Base-by-base conservation (phyloP, 768 basidiomycete genomes). In the Bullera alba region DNA sequence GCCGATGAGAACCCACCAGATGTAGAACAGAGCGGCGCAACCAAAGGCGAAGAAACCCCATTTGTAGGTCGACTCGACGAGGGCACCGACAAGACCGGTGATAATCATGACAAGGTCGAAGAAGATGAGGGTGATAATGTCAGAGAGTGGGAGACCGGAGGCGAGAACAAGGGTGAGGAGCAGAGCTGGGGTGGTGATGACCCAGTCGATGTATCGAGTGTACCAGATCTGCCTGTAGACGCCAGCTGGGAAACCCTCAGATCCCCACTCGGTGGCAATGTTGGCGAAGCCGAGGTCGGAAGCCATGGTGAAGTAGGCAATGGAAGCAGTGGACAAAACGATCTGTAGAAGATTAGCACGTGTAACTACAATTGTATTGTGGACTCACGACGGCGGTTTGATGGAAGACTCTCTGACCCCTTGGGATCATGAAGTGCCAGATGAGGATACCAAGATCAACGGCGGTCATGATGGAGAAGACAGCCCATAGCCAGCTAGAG, bases 281-380 rank as follows among this genome's bases (percentile, higher is more conserved):
- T 78, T 73, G 0, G 79, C 77, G 36, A 69, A 70, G 12, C 81
- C 80, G 32, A 81, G 73, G 60, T 80, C 75, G 17, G 79, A 80
- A 0, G 80, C 80, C 79, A 81, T 79, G 12, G 75, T 70, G 65
- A 79, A 79, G 71, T 79, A 79, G 1, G 77, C 65, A 36, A 81
- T 66, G 12, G 72, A 57, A 2, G 77, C 71, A 0, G 79, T 79
- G 16, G 75, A 67, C 19, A 81, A 64, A 32, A 81, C 72, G 49
- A 79, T 71, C 49, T 57, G 42, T 0, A 49, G 26, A 19, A 41
- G 10, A 10, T 14, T 19, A 19, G 10, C 38, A 41, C 12, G 12
- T 10, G 21, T 12, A 41, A 19, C 14, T 22, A 14, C 10, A 14
- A 41, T 10, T 41, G 6, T 21, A 8, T 42, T 7, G 26, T 14